phyloP scores from a whole-genome alignment of 1,139 yeast species.

The Pichia inconspicua region DNA sequence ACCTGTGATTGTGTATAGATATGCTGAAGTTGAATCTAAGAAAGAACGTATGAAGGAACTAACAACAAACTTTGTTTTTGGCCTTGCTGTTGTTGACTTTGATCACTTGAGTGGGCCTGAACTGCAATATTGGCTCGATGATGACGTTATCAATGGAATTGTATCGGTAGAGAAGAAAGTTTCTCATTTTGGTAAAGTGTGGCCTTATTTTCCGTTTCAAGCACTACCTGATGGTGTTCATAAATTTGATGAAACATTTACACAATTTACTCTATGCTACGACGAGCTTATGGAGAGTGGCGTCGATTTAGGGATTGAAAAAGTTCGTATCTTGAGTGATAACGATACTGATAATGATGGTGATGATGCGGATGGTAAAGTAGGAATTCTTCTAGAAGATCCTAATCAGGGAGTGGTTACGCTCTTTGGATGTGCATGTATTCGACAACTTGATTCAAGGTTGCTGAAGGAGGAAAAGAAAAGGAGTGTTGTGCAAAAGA shows the following conservation, averaged over 20 bases:
- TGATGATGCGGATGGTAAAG: slow-evolving; percentile 24
- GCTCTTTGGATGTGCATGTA: slow-evolving; percentile 88
- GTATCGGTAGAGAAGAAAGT: neutral
- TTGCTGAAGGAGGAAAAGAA: slow-evolving; percentile 59
- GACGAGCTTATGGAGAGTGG: slow-evolving; percentile 48
- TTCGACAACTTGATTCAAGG: slow-evolving; percentile 66
- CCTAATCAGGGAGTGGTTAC: slow-evolving; percentile 42
- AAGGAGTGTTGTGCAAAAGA: slow-evolving; percentile 84
- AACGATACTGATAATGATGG: slow-evolving; percentile 17
- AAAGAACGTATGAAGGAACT: neutral
- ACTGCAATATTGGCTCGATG: slow-evolving; percentile 84
- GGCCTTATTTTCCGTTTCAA: slow-evolving; percentile 91
- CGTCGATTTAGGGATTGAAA: slow-evolving; percentile 27
- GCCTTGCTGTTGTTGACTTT: slow-evolving; percentile 85
- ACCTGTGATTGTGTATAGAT: slow-evolving; percentile 7
- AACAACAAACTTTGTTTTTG: slow-evolving; percentile 42
- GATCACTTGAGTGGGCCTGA: slow-evolving; percentile 95
- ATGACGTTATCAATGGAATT: slow-evolving; percentile 34
- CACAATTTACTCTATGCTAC: slow-evolving; percentile 80
- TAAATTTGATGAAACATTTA: slow-evolving; percentile 82
- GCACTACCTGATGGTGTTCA: slow-evolving; percentile 97
- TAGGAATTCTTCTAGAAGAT: slow-evolving; percentile 10
- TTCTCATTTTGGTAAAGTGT: slow-evolving; percentile 34
- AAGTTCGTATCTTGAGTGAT: slow-evolving; percentile 20
- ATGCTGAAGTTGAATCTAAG: slow-evolving; percentile 2